Conservation (phyloP, 768 basidiomycete genomes). For the Sarcodon sp. region DNA sequence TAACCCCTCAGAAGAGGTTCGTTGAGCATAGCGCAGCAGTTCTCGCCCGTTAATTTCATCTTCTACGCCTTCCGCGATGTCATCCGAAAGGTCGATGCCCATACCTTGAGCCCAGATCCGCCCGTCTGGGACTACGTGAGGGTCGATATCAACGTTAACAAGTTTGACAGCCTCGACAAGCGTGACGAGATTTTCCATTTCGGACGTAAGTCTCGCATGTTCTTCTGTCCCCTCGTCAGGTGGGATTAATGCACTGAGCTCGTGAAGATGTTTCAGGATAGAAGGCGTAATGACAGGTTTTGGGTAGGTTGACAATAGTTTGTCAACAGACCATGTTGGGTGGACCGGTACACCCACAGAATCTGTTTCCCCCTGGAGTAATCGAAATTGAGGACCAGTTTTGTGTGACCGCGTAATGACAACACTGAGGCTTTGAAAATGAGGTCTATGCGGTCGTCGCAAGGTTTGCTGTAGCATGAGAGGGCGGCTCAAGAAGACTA, state of each 20-base stretch:
- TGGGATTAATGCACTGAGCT: constrained; percentile 60
- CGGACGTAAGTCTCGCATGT: constrained; percentile 34
- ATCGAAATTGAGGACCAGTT: neutral
- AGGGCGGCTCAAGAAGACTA: no score
- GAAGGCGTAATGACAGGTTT: constrained; percentile 43
- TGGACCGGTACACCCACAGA: constrained; percentile 46
- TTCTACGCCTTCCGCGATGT: neutral
- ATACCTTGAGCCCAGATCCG: constrained; percentile 27
- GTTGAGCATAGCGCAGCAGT: constrained; percentile 7
- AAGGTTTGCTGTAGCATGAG: no score
- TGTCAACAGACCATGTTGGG: constrained; percentile 74
- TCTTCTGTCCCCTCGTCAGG: constrained; percentile 46
- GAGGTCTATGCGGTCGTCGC: no score
- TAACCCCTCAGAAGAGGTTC: constrained; percentile 6
- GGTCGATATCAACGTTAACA: constrained; percentile 23
- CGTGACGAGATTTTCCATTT: constrained; percentile 59
- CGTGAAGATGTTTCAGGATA: constrained; percentile 52
- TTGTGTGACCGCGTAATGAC: neutral
- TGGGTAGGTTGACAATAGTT: constrained; percentile 68
- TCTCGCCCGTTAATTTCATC: constrained; percentile 3
- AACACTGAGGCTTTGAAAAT: no score
- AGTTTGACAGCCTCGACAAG: constrained; percentile 76
- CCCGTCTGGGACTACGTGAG: constrained; percentile 23
- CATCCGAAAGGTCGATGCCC: constrained; percentile 17
- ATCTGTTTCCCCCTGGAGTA: constrained; percentile 26